Percentiles rank a stretch among this genome's conserved stretches.
These are phyloP conservation scores for Gracilariopsis chorda DNA, from an alignment of 23 red algal species.

Conservation along the genomic window DNA sequence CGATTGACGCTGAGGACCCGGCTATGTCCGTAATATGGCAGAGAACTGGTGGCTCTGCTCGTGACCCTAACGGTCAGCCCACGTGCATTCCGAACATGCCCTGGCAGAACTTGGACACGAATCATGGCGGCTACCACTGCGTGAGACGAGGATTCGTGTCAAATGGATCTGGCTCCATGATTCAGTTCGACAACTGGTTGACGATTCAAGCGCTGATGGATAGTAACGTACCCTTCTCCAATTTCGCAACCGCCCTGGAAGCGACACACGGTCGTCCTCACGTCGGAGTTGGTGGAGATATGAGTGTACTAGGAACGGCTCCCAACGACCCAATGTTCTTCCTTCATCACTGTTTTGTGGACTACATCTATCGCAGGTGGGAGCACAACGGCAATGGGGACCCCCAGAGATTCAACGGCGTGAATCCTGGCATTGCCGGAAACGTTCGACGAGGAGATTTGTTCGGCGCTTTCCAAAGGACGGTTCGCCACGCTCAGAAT, in stretches of 20 bases:
- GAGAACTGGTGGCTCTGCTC: slow-evolving; percentile 21
- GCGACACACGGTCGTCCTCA: slow-evolving; percentile 48
- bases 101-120: not conserved
- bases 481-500: slow-evolving; percentile 20
- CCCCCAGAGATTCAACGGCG: not conserved
- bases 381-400: not conserved
- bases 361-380: slow-evolving; percentile 28
- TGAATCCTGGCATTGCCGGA: slow-evolving; percentile 7
- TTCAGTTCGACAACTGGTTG: not conserved
- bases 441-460: not conserved
- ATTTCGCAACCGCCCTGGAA: slow-evolving; percentile 39
- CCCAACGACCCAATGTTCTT: slow-evolving; percentile 71
- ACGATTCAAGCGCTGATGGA: slow-evolving; percentile 14
- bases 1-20: slow-evolving; percentile 26
- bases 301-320: slow-evolving; percentile 9
- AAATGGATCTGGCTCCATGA: slow-evolving; percentile 15
- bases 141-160: slow-evolving; percentile 46
- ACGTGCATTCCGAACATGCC: slow-evolving; percentile 13
- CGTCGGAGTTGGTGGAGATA: slow-evolving; percentile 55
- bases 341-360: slow-evolving; percentile 57
- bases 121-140: not conserved
- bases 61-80: not conserved
- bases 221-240: not conserved
- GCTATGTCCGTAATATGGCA: slow-evolving; percentile 42
- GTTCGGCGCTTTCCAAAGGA: slow-evolving; percentile 17